Percentiles rank a stretch among this genome's conserved stretches.
phyloP scores from a whole-genome alignment of 164 flowering plant species.

The Vitis labrusca region DNA sequence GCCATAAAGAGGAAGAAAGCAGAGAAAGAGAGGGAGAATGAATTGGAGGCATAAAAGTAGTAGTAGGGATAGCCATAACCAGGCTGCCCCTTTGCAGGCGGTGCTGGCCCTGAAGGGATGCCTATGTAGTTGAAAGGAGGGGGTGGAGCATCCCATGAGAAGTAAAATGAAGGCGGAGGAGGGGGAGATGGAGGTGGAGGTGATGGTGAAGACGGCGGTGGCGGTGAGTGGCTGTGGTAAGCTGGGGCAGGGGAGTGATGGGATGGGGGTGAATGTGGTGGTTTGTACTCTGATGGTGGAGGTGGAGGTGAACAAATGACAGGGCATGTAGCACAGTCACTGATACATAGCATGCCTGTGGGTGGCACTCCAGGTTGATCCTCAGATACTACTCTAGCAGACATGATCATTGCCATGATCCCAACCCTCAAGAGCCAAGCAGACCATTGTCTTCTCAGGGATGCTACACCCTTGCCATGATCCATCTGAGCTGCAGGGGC shows the following conservation, averaged over 20 bases:
- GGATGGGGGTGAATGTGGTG: conserved; percentile 17
- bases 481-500: conserved; percentile 12
- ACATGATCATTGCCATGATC: conserved; percentile 14
- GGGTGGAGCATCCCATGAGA: conserved; percentile 14
- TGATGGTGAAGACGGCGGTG: conserved; percentile 4
- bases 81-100: conserved; percentile 14
- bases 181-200: conserved; percentile 1
- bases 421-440: not conserved
- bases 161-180: conserved; percentile 8
- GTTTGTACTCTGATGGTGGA: conserved; percentile 16
- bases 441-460: not conserved
- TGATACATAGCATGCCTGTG: conserved; percentile 50
- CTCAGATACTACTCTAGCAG: conserved; percentile 13
- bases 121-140: conserved; percentile 16
- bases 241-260: not conserved
- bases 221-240: conserved; percentile 3
- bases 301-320: conserved; percentile 58
- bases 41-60: conserved; percentile 39
- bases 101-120: conserved; percentile 19
- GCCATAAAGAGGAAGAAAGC: conserved; percentile 9
- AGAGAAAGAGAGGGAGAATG: conserved; percentile 18
- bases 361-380: conserved; percentile 21
- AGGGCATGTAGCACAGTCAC: conserved; percentile 62
- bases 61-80: conserved; percentile 44
- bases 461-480: conserved; percentile 1